phyloP scores from a whole-genome alignment of 306 rosid genomes.

The Datisca glomerata region DNA sequence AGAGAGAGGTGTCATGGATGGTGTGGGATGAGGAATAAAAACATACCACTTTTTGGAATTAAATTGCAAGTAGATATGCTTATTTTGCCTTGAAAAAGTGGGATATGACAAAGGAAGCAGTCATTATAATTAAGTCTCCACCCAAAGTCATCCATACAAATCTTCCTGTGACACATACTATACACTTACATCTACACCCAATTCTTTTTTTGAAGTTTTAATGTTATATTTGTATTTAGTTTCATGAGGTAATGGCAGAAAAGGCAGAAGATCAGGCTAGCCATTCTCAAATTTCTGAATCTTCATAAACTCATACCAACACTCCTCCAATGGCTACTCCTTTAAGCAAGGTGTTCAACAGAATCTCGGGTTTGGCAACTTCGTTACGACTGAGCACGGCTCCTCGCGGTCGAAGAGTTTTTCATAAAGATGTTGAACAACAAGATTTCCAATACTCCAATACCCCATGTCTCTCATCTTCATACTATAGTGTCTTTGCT shows the following conservation, averaged over 20 bases:
- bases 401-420: slow-evolving; percentile 46
- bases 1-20: slow-evolving; percentile 25
- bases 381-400: slow-evolving; percentile 29
- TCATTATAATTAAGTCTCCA: slow-evolving; percentile 17
- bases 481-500: slow-evolving; percentile 93
- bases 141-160: slow-evolving; percentile 11
- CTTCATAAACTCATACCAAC: slow-evolving; percentile 23
- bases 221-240: not conserved
- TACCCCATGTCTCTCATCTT: slow-evolving; percentile 70
- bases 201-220: slow-evolving; percentile 13
- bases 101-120: slow-evolving; percentile 42
- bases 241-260: slow-evolving; percentile 17
- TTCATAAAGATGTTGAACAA: slow-evolving; percentile 77
- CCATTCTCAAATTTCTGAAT: slow-evolving; percentile 24
- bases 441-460: slow-evolving; percentile 68
- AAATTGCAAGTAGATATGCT: slow-evolving; percentile 5
- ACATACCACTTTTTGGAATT: slow-evolving; percentile 7
- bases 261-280: slow-evolving; percentile 24
- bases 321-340: slow-evolving; percentile 40
- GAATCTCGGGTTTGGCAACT: slow-evolving; percentile 30
- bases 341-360: slow-evolving; percentile 31
- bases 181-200: slow-evolving; percentile 6
- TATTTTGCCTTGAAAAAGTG: slow-evolving; percentile 34
- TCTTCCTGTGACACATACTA: slow-evolving; percentile 23
- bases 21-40: slow-evolving; percentile 36